phyloP scores from a whole-genome alignment of 805 yeast species.

The Hanseniaspora lachancei region DNA sequence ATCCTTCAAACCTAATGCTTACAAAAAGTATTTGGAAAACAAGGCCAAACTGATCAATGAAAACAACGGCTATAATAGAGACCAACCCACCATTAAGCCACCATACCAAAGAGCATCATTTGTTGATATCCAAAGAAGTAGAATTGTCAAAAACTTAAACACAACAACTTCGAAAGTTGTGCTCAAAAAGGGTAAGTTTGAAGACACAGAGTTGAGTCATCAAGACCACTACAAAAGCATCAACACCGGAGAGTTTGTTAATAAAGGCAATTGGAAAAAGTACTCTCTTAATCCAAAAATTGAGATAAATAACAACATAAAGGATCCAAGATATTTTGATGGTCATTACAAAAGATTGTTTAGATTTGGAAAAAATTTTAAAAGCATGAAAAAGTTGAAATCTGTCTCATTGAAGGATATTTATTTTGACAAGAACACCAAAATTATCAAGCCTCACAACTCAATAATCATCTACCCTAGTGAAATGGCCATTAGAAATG shows the following conservation, averaged over 20 bases:
- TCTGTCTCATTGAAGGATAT: background rate
- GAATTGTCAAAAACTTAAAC: background rate
- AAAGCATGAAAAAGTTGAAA: background rate
- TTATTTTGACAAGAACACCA: background rate
- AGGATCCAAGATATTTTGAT: conserved; percentile 3
- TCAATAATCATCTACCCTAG: background rate
- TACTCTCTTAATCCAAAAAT: background rate
- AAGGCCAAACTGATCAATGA: background rate
- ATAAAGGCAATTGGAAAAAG: background rate
- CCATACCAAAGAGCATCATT: conserved; percentile 2
- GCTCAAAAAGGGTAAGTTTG: background rate
- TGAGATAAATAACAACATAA: background rate
- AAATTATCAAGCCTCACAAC: background rate
- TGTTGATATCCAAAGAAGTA: conserved; percentile 1
- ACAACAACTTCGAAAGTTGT: background rate
- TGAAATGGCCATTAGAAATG: background rate
- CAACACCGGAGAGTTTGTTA: background rate
- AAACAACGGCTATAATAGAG: background rate
- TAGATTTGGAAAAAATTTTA: background rate
- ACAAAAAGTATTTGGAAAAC: background rate
- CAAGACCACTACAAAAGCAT: conserved; percentile 9
- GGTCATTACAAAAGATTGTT: background rate
- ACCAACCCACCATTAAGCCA: conserved; percentile 1
- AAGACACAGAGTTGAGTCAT: background rate
- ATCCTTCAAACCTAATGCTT: background rate